Conservation (phyloP, 2,329 filamentous ascomycete species). For the Venturiaceae sp. region DNA sequence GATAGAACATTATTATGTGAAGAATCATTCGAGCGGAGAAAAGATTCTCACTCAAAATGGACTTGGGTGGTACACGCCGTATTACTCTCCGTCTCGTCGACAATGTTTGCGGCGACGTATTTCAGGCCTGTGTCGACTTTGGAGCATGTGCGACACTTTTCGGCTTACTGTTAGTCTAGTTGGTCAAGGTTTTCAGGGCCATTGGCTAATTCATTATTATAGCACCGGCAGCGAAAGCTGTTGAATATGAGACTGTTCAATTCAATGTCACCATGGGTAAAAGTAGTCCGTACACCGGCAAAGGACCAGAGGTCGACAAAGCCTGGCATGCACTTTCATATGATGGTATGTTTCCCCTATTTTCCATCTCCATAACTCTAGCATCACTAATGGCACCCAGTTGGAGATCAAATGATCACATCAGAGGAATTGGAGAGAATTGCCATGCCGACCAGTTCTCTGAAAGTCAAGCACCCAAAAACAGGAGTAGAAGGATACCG, state of each 20-base stretch:
- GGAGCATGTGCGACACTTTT: conserved; percentile 4
- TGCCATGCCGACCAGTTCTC: conserved; percentile 39
- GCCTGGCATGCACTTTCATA: conserved; percentile 7
- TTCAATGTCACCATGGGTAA: conserved; percentile 3
- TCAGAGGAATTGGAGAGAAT: conserved; percentile 43
- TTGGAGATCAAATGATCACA: conserved; percentile 53
- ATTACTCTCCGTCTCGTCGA: conserved; percentile 3
- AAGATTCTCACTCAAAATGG: background rate
- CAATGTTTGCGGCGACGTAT: conserved; percentile 3
- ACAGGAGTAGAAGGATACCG: conserved; percentile 50
- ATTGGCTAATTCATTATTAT: background rate
- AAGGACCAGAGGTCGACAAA: conserved; percentile 6
- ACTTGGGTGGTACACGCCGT: conserved; percentile 5
- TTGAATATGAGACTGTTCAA: conserved; percentile 4
- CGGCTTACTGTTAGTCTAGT: background rate
- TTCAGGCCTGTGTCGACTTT: conserved; percentile 2
- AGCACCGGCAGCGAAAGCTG: background rate
- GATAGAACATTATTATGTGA: background rate
- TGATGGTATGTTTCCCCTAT: background rate
- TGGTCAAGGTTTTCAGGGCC: background rate
- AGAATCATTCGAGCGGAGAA: background rate
- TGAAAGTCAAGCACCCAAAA: conserved; percentile 45
- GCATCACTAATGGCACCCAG: conserved; percentile 20
- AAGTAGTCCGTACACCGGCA: conserved; percentile 1
- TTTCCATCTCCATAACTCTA: background rate